Evolutionary conservation across 805 yeast genomes (phyloP).

Genomic region (Spathaspora gorwiae): DNA sequence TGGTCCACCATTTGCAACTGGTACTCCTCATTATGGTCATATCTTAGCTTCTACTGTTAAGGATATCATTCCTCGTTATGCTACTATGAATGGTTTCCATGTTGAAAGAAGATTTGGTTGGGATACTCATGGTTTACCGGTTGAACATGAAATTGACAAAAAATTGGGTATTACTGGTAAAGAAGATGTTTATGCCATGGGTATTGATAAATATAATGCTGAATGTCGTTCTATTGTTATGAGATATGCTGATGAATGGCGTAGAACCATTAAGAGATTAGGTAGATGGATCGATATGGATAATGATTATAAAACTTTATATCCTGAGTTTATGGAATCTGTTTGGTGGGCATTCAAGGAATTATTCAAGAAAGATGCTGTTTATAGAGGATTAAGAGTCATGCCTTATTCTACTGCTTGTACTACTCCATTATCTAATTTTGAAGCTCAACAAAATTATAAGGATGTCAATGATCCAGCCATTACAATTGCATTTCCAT

Average conservation of each 20-base stretch:
- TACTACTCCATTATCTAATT: constrained; percentile 93
- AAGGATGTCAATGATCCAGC: constrained; percentile 98
- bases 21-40: constrained; percentile 99
- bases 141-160: constrained; percentile 98
- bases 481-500: constrained; percentile 84
- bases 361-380: constrained; percentile 78
- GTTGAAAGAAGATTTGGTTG: constrained; percentile 98
- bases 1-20: constrained; percentile 99
- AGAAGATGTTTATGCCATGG: constrained; percentile 90
- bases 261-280: constrained; percentile 83
- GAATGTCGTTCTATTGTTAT: constrained; percentile 97
- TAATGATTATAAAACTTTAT: constrained; percentile 94
- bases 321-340: constrained; percentile 95
- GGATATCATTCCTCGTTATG: constrained; percentile 96
- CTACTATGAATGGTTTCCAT: constrained; percentile 93
- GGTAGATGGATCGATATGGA: constrained; percentile 99
- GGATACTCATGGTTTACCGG: constrained; percentile 99
- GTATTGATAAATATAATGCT: constrained; percentile 87
- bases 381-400: constrained; percentile 92
- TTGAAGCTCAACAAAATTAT: constrained; percentile 97
- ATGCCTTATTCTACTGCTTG: constrained; percentile 99
- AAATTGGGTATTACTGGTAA: constrained; percentile 87
- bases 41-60: constrained; percentile 94
- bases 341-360: constrained; percentile 98
- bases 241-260: constrained; percentile 96